Evolutionary conservation across 371 early-diverging fungal species (phyloP), one percentile per base, ranked within the genome.

Genomic region (Mucor piriformis): DNA sequence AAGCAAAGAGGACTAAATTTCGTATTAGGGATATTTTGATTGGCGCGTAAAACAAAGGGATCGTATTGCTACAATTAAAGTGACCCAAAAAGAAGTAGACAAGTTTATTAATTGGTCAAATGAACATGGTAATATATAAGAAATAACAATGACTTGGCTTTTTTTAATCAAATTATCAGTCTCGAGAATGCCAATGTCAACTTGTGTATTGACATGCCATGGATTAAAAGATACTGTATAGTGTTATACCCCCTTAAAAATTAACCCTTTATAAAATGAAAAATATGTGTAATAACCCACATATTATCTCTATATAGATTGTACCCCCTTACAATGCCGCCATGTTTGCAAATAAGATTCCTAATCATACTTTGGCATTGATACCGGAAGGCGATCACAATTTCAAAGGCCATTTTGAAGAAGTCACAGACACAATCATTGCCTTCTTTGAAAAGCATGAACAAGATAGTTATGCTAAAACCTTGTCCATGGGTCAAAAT

Each of bases 371-470:
- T 3, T 62, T 84, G 13, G 68, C 63, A 6, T 67, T 87, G 46
- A 69, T 85, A 40, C 73, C 79, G 3, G 75, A 72, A n/a, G 86
- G 78, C 0, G 82, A 85, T 49, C 88, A 85, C 54, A 83, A 81
- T 62, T 85, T 75, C 54, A 81, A 51, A 29, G 73, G 76, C 8
- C 70, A 76, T 35, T 74, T 64, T 42, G 73, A 80, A 13, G 74
- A 82, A 15, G 48, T 87, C 5, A 74, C 73, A 1, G 35, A 77
- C 8, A 65, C 55, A 0, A 67, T 84, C 4, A 52, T 67, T 0
- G 60, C 70, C 21, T 83, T 84, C 51, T 73, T 77, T 66, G 65
- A 46, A 4, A 60, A 58, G 15, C 74, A 79, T 53, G 70, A 76
- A 59, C 57, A 74, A 5, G 73, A 76, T 15, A 68, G 74, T 43